Conservation (phyloP, 306 rosid genomes). For the Sicyos edulis region DNA sequence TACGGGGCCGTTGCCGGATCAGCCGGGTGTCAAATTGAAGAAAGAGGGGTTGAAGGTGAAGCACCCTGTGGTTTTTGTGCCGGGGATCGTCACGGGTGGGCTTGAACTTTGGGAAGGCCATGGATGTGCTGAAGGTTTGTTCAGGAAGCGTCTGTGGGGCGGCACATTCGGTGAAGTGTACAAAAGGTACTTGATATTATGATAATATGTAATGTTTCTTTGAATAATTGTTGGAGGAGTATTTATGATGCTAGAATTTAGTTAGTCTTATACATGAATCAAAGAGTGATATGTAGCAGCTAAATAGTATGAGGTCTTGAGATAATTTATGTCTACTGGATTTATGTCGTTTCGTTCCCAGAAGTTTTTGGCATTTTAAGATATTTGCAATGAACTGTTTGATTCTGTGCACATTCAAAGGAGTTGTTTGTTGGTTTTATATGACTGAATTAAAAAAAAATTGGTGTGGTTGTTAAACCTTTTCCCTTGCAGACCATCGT, state of each 20-base stretch:
- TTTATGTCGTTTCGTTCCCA: background rate
- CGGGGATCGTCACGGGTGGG: constrained; percentile 74
- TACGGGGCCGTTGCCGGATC: constrained; percentile 72
- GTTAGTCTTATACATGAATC: background rate
- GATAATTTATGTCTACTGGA: background rate
- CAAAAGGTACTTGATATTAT: constrained; percentile 42
- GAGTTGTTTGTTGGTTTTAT: background rate
- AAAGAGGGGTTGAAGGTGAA: constrained; percentile 58
- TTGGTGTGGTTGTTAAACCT: constrained; percentile 17
- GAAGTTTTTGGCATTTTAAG: background rate
- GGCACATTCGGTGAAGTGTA: constrained; percentile 81
- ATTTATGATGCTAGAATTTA: no score
- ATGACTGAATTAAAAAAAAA: constrained; percentile 6
- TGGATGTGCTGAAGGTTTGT: constrained; percentile 62
- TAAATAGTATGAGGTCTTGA: background rate
- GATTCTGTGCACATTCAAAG: background rate
- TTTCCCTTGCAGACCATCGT: constrained; percentile 54
- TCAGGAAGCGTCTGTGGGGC: constrained; percentile 77
- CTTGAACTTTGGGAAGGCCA: constrained; percentile 88
- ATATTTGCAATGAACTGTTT: constrained; percentile 7
- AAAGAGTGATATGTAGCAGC: background rate
- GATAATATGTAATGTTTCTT: background rate
- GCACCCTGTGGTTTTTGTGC: constrained; percentile 84
- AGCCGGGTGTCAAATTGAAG: constrained; percentile 60
- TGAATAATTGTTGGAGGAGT: background rate